A percentile compares a stretch with the other conserved stretches of the same genome.
These are phyloP conservation scores for Bifiguratus adelaidae DNA, from an alignment of 192 early-diverging fungal genomes.

Conservation along the genomic window DNA sequence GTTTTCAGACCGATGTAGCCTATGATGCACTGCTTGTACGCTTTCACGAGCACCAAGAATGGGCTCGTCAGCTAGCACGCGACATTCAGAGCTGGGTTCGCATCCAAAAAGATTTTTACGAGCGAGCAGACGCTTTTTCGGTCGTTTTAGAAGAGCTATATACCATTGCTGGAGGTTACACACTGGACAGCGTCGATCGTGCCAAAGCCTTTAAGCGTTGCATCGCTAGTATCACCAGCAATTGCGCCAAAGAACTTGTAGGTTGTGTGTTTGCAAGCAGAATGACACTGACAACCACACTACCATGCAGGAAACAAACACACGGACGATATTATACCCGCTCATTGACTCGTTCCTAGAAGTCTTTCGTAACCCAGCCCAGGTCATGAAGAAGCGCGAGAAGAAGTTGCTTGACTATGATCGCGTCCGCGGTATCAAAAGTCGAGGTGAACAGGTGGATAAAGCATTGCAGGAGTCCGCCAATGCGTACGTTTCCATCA, in stretches of 20 bases:
- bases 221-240: constrained; percentile 18
- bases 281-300: no score
- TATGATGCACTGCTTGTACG: constrained; percentile 45
- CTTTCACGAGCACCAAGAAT: constrained; percentile 40
- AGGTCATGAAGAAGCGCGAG: constrained; percentile 64
- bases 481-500: constrained; percentile 49
- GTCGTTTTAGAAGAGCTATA: constrained; percentile 49
- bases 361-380: constrained; percentile 46
- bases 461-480: constrained; percentile 56
- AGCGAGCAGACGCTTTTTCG: constrained; percentile 38
- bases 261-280: not conserved
- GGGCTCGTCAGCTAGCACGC: constrained; percentile 33
- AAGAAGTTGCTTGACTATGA: constrained; percentile 67
- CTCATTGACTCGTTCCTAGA: constrained; percentile 35
- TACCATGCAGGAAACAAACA: no score
- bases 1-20: constrained; percentile 27
- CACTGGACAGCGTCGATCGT: constrained; percentile 8
- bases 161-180: constrained; percentile 15
- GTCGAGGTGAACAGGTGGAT: constrained; percentile 50
- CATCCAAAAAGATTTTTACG: constrained; percentile 40
- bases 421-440: constrained; percentile 42
- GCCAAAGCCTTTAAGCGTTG: constrained; percentile 22
- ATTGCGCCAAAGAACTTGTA: constrained; percentile 28
- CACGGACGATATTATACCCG: constrained; percentile 16
- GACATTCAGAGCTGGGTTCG: constrained; percentile 33